These are phyloP conservation scores for Mycosphaerella sp. DNA, from an alignment of 2,329 filamentous ascomycete genomes.

Conservation along the genomic window DNA sequence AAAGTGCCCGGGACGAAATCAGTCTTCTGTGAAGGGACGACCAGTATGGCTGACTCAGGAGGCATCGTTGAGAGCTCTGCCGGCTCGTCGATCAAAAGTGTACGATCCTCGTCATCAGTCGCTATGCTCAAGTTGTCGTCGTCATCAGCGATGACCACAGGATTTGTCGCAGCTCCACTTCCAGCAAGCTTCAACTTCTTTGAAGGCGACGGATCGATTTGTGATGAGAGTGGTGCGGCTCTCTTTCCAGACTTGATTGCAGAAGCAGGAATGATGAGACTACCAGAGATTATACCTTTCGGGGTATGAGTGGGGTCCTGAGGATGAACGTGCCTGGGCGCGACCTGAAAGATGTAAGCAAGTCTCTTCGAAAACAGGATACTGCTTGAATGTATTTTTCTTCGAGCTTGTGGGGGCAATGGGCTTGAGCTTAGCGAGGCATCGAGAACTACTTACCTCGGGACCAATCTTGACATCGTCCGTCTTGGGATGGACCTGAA, in stretches of 20 bases:
- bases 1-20: constrained; percentile 65
- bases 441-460: constrained; percentile 4
- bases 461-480: constrained; percentile 18
- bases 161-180: constrained; percentile 28
- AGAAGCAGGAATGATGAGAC: constrained; percentile 47
- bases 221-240: constrained; percentile 13
- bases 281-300: constrained; percentile 33
- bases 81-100: constrained; percentile 35
- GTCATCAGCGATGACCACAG: constrained; percentile 36
- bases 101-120: constrained; percentile 46
- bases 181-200: constrained; percentile 26
- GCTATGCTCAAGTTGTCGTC: constrained; percentile 44
- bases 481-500: constrained; percentile 35
- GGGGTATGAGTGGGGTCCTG: constrained; percentile 42
- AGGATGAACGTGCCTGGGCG: constrained; percentile 25
- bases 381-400: no score
- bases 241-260: constrained; percentile 44
- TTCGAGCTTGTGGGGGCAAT: no score
- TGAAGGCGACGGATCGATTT: constrained; percentile 9
- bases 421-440: no score
- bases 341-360: not conserved
- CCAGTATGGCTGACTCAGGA: not conserved
- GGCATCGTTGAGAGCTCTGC: constrained; percentile 6
- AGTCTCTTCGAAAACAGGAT: no score
- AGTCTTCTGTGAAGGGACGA: constrained; percentile 34